These are phyloP conservation scores for Hirsutella minnesotensis DNA, from an alignment of 2,329 filamentous ascomycete species.

Conservation along the genomic window DNA sequence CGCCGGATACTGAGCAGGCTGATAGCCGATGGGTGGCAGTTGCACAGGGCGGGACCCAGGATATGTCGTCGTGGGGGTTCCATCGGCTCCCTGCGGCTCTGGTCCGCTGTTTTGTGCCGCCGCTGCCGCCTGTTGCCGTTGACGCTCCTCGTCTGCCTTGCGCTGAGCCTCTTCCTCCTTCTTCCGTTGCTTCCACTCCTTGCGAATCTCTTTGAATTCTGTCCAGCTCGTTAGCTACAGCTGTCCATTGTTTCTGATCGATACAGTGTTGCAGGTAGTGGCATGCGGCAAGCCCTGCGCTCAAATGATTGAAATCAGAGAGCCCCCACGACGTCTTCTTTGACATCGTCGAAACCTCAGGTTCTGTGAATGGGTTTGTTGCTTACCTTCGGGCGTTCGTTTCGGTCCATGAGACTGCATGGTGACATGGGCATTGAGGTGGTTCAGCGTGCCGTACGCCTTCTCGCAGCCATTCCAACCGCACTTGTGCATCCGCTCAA, in stretches of 20 bases:
- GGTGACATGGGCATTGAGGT: constrained; percentile 94
- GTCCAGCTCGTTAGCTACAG: constrained; percentile 9
- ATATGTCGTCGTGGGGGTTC: constrained; percentile 39
- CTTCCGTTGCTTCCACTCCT: constrained; percentile 98
- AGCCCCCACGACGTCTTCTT: no score
- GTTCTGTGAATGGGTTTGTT: no score
- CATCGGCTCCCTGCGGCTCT: constrained; percentile 32
- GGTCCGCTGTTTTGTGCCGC: constrained; percentile 40
- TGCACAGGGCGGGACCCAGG: constrained; percentile 48
- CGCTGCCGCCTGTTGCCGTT: constrained; percentile 37
- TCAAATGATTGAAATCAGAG: no score
- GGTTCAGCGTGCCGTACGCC: constrained; percentile 93
- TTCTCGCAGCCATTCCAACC: constrained; percentile 98
- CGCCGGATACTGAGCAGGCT: constrained; percentile 54
- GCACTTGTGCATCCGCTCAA: constrained; percentile 99
- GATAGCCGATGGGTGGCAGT: constrained; percentile 65
- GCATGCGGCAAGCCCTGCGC: no score
- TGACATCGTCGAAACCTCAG: no score
- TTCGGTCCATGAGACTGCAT: constrained; percentile 97
- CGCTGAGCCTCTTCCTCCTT: constrained; percentile 92
- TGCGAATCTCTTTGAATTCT: constrained; percentile 99
- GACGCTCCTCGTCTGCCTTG: constrained; percentile 84
- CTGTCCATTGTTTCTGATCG: no score
- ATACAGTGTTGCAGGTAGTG: no score
- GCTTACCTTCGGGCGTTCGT: constrained; percentile 89